Base-by-base conservation (phyloP, 2,329 filamentous ascomycete genomes). In the Stemphylium lycopersici region DNA sequence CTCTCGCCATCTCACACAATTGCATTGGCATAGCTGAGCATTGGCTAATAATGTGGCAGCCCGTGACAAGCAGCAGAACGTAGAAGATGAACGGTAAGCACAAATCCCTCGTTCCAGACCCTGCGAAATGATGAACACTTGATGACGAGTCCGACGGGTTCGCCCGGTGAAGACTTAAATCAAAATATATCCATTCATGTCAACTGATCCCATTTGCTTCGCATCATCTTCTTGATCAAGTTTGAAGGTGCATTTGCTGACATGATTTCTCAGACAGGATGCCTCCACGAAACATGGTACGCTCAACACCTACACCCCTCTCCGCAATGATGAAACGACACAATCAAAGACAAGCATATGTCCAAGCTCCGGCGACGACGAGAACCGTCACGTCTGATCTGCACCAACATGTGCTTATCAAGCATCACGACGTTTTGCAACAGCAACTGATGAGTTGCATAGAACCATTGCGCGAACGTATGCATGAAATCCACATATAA, bases 291-390 rank as follows among this genome's bases (percentile, higher is more conserved):
- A 41, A 10, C 15, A 39, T n/a, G 63, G 65, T 69, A 69, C 57
- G 65, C 62, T 47, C 29, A 32, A 33, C 44, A 34, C 38, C 58
- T 48, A 39, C 49, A 38, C 36, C 31, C 24, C 40, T 53, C 20
- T 24, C 42, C 43, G 41, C 48, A 46, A 86, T 95, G 91, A 95
- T 95, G 90, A 95, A 84, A 82, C 78, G 85, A 91, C 88, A 85
- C 48, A 82, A 81, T 84, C 81, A 77, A 88, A 86, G 91, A 96
- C 91, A 96, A 96, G 91, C 91, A 96, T 96, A 96, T 96, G 91
- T 96, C 91, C 84, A 88, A 96, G 91, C 86, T 83, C 80, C 66
- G 66, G 71, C 71, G 77, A 82, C 73, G 83, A 85, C 74, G 73
- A 76, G 60, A 71, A 63, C 65, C 62, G 73, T 76, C 71, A 67